These are phyloP conservation scores for Stropharia rugosoannulata DNA, from an alignment of 768 basidiomycete genomes.

Conservation along the genomic window DNA sequence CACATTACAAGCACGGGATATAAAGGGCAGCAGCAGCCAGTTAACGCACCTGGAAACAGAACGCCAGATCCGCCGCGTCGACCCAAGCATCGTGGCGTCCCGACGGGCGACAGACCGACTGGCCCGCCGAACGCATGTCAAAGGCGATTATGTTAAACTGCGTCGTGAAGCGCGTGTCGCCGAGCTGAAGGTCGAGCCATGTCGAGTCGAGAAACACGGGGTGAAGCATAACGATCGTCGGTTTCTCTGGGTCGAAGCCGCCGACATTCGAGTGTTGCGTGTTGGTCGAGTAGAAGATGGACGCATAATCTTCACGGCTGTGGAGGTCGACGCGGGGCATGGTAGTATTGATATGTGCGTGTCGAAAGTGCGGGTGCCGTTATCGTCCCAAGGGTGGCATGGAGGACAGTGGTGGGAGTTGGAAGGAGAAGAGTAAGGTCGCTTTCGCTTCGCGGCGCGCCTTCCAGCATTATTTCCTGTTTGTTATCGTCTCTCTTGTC, in stretches of 20 bases:
- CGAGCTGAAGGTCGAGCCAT: constrained; percentile 67
- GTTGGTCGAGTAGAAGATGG: constrained; percentile 74
- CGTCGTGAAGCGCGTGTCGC: constrained; percentile 57
- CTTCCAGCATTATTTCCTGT: not conserved
- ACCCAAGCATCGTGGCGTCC: constrained; percentile 73
- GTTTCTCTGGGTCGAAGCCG: constrained; percentile 63
- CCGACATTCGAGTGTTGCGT: constrained; percentile 56
- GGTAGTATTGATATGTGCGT: constrained; percentile 5
- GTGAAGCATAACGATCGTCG: constrained; percentile 67
- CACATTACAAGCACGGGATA: not conserved
- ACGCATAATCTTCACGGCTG: constrained; percentile 62
- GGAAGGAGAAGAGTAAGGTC: constrained; percentile 4
- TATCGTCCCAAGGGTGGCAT: constrained; percentile 14
- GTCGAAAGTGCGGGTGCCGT: constrained; percentile 5
- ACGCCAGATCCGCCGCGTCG: constrained; percentile 74
- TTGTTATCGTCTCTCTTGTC: constrained; percentile 2
- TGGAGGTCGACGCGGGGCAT: constrained; percentile 75
- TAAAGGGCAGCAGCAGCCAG: not conserved
- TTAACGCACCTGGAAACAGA: constrained; percentile 55
- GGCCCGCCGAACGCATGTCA: constrained; percentile 66
- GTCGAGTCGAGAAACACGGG: constrained; percentile 67
- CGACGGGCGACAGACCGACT: constrained; percentile 50
- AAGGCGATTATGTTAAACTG: constrained; percentile 74
- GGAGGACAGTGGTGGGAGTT: constrained; percentile 14
- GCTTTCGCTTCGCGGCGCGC: not conserved